Conservation (phyloP, 345 rosid genomes). For the Brassica napus region DNA sequence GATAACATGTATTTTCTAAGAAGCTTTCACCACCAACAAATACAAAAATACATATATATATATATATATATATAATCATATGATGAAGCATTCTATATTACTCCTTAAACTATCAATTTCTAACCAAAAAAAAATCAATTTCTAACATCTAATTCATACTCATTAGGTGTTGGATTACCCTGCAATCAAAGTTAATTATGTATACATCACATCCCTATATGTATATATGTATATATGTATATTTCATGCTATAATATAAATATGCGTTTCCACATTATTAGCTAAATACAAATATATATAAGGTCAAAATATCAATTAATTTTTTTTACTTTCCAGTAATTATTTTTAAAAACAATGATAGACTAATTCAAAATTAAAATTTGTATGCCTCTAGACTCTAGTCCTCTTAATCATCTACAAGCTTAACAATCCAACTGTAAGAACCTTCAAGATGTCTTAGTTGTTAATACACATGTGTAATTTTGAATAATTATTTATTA, state of each 20-base stretch:
- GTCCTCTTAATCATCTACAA: neutral
- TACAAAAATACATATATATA: neutral
- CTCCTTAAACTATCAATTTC: constrained; percentile 41
- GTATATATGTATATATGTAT: neutral
- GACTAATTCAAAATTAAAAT: neutral
- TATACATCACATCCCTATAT: neutral
- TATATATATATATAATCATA: neutral
- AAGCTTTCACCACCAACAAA: constrained; percentile 39
- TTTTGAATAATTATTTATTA: neutral
- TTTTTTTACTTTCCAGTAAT: neutral
- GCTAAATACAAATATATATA: neutral
- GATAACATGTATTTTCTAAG: constrained; percentile 25
- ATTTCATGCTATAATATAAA: neutral
- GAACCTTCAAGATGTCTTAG: neutral
- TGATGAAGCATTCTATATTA: constrained; percentile 37
- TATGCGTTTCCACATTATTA: neutral
- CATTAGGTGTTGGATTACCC: constrained; percentile 44
- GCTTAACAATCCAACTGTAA: neutral
- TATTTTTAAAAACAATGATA: neutral
- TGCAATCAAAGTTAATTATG: constrained; percentile 42
- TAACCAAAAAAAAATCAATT: too few species aligned
- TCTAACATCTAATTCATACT: constrained; percentile 32
- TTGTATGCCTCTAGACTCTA: neutral
- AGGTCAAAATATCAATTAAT: neutral
- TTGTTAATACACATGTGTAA: constrained; percentile 12